Evolutionary conservation across 1,139 yeast species (phyloP).

Genomic region (Protomyces inundatus): DNA sequence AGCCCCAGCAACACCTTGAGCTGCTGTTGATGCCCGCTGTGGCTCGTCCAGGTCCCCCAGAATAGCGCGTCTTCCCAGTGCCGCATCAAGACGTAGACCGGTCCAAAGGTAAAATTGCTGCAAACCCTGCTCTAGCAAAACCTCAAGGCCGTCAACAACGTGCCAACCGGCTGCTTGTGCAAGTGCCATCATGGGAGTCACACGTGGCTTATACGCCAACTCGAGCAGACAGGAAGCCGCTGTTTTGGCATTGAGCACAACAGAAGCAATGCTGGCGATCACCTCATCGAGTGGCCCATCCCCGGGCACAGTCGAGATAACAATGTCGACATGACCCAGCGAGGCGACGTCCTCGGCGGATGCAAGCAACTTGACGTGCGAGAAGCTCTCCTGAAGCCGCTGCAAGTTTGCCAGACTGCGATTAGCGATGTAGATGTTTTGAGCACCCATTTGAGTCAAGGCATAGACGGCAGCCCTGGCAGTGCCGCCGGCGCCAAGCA

Average conservation of each 20-base stretch:
- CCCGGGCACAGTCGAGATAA: slow-evolving; percentile 86
- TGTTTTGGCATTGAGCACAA: slow-evolving; percentile 11
- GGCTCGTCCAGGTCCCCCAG: neutral
- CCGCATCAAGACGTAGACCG: slow-evolving; percentile 40
- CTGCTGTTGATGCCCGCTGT: neutral
- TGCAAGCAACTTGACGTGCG: slow-evolving; percentile 60
- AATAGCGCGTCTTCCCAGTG: neutral
- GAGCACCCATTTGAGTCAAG: slow-evolving; percentile 69
- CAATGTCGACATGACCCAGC: slow-evolving; percentile 40
- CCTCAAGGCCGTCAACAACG: slow-evolving; percentile 78
- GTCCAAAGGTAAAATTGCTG: slow-evolving; percentile 80
- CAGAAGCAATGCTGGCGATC: slow-evolving; percentile 45
- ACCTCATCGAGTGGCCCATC: slow-evolving; percentile 62
- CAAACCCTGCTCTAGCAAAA: slow-evolving; percentile 89
- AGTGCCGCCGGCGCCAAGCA: slow-evolving; percentile 97
- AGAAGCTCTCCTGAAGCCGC: slow-evolving; percentile 58
- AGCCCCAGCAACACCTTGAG: neutral
- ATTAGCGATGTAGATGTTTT: slow-evolving; percentile 69
- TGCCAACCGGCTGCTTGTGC: slow-evolving; percentile 65
- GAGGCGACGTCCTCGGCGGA: slow-evolving; percentile 39
- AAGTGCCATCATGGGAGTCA: slow-evolving; percentile 76
- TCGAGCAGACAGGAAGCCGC: slow-evolving; percentile 56
- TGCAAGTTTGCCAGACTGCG: slow-evolving; percentile 66
- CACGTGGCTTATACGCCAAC: slow-evolving; percentile 86
- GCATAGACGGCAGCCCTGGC: slow-evolving; percentile 94